Evolutionary conservation across 2,329 filamentous ascomycete species (phyloP), one percentile per base, ranked within the genome.

Genomic region (Fusarium euwallaceae): DNA sequence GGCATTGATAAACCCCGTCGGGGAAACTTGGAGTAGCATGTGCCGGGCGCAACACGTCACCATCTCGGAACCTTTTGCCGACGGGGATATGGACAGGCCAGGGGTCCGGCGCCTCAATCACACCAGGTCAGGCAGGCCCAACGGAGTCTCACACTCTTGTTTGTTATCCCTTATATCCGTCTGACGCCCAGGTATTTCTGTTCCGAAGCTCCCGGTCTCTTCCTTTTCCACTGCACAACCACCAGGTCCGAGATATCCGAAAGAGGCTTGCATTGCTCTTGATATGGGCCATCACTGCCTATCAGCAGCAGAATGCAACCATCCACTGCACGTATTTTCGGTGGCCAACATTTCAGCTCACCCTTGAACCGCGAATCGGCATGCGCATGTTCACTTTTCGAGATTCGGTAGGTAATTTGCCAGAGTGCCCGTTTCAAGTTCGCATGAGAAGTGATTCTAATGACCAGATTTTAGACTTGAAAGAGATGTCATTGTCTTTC

Each of bases 401-500:
- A 90, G 72, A 88, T 90, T 70, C 85, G 88, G 88, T 90, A 80
- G 72, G 85, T 77, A 10, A 1, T 27, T 29, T 2, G 51, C 0
- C 3, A n/a, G 10, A 24, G 17, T 67, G 29, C 24, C 51, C n/a
- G 51, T 20, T 12, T 20, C 11, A n/a, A 32, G 11, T 58, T 41
- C 10, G 4, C 2, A 3, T 5, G n/a, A 11, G 6, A n/a, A 7
- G 24, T 2, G 9, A 36, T n/a, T 22, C 64, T 71, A 45, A 73
- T 36, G 7, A 4, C 22, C 4, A 4, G 4, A 27, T 27, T 11
- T 6, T 78, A 95, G 94, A 62, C 88, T 95, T 63, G 92, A 95
- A 58, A 92, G 92, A 76, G 92, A 94, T 77, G 93, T 95, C 68
- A 89, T 96, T 65, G 91, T 96, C 27, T 92, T 96, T 71, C 91